Percentiles rank a stretch among this genome's conserved stretches.
Evolutionary conservation across 495 filamentous ascomycete genomes (phyloP).

Genomic region (Tuber brumale): DNA sequence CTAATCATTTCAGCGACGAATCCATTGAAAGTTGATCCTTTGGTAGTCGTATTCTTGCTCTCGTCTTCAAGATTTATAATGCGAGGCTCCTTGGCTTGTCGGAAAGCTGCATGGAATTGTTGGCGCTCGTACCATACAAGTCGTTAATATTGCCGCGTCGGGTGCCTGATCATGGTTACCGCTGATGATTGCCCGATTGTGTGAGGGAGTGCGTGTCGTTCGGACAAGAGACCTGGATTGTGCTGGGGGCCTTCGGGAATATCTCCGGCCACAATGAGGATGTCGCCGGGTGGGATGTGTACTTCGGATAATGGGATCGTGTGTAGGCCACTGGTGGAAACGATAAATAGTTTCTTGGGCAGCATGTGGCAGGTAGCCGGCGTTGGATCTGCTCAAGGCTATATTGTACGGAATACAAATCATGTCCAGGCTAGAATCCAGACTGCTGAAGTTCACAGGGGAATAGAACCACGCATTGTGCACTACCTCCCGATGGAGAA

Average conservation of each 20-base stretch:
- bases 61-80: constrained; percentile 48
- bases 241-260: constrained; percentile 62
- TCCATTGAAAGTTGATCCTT: constrained; percentile 16
- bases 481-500: too few relatives aligned
- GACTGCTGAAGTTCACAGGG: too few relatives aligned
- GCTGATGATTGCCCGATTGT: constrained; percentile 66
- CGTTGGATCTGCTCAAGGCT: neutral
- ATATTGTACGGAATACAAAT: too few relatives aligned
- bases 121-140: constrained; percentile 8
- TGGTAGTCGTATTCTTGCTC: constrained; percentile 27
- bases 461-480: too few relatives aligned
- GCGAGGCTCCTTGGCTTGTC: constrained; percentile 29
- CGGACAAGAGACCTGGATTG: constrained; percentile 76
- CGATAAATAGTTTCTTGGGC: neutral
- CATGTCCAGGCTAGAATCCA: too few relatives aligned
- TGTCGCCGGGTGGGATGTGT: constrained; percentile 66
- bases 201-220: constrained; percentile 67
- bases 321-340: constrained; percentile 6
- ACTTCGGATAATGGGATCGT: constrained; percentile 39
- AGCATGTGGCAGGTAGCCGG: neutral
- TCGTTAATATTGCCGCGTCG: constrained; percentile 45
- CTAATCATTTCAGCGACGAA: constrained; percentile 23
- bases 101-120: constrained; percentile 13
- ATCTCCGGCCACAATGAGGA: constrained; percentile 86
- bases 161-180: constrained; percentile 86